These are phyloP conservation scores for Rhodofomes roseus DNA, from an alignment of 1,284 basidiomycete genomes.

Conservation along the genomic window DNA sequence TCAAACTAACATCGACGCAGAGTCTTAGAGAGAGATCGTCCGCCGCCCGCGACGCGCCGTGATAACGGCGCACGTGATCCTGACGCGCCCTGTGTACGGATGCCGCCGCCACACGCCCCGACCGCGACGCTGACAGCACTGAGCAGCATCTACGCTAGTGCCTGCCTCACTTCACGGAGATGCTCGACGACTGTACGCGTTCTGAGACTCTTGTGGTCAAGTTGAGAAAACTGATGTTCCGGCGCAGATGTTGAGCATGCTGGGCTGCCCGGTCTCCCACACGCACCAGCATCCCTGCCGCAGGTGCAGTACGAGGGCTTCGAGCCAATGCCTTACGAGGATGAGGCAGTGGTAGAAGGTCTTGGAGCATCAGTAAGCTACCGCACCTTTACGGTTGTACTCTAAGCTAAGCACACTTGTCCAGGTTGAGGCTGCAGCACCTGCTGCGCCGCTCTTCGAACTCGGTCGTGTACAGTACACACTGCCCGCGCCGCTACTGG, in stretches of 20 bases:
- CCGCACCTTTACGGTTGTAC: neutral
- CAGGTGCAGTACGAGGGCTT: conserved; percentile 83
- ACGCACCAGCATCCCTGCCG: conserved; percentile 42
- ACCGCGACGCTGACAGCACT: neutral
- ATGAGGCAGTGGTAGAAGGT: conserved; percentile 42
- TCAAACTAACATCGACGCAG: neutral
- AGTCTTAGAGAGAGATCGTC: too few relatives aligned
- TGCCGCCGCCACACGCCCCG: neutral
- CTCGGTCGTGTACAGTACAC: conserved; percentile 86
- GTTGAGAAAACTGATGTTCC: too few relatives aligned
- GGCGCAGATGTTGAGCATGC: conserved; percentile 85
- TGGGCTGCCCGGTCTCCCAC: conserved; percentile 42
- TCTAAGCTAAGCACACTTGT: neutral
- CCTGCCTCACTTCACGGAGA: conserved; percentile 25
- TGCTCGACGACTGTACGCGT: conserved; percentile 84
- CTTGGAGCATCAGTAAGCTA: conserved; percentile 34
- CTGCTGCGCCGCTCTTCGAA: conserved; percentile 67
- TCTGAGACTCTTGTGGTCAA: too few relatives aligned
- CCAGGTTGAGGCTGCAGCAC: conserved; percentile 10
- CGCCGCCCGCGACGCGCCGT: neutral
- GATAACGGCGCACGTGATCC: neutral
- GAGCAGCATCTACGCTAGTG: neutral
- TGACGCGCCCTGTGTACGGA: neutral
- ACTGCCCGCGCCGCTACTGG: conserved; percentile 76
- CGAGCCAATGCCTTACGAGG: conserved; percentile 64